These are phyloP conservation scores for Kalmusia sp. DNA, from an alignment of 2,329 filamentous ascomycete species.

Conservation along the genomic window DNA sequence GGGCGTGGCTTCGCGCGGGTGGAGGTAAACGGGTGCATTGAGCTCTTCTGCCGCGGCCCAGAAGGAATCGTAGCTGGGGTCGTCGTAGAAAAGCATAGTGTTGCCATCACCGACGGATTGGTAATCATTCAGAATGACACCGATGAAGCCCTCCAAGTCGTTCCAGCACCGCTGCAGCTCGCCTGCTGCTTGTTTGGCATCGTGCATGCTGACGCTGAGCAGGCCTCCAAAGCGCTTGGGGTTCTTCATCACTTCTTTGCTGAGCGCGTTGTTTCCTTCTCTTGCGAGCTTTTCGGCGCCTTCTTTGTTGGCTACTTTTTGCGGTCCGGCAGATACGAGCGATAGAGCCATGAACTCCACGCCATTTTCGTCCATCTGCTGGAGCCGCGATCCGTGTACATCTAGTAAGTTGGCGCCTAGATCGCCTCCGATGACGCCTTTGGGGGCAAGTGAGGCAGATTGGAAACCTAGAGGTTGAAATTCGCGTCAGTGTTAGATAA, in stretches of 20 bases:
- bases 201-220: slow-evolving; percentile 53
- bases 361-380: slow-evolving; percentile 54
- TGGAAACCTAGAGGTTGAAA: too few relatives aligned
- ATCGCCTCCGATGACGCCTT: slow-evolving; percentile 66
- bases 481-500: too few relatives aligned
- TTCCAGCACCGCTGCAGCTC: slow-evolving; percentile 63
- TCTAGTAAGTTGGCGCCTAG: slow-evolving; percentile 59
- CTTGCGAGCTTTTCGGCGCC: slow-evolving; percentile 52
- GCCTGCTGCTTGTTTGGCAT: slow-evolving; percentile 57
- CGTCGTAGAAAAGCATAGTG: slow-evolving; percentile 70
- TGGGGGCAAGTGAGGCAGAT: slow-evolving; percentile 14
- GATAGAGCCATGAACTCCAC: slow-evolving; percentile 57
- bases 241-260: slow-evolving; percentile 50
- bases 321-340: slow-evolving; percentile 56
- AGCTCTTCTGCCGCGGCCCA: slow-evolving; percentile 66
- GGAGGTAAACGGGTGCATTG: slow-evolving; percentile 70
- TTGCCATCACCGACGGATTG: slow-evolving; percentile 68
- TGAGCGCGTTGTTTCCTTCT: slow-evolving; percentile 54
- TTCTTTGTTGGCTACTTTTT: slow-evolving; percentile 52
- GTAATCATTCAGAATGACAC: slow-evolving; percentile 60
- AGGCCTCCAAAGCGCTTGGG: slow-evolving; percentile 52
- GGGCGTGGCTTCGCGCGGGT: slow-evolving; percentile 64
- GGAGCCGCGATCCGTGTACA: slow-evolving; percentile 49
- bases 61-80: slow-evolving; percentile 66
- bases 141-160: slow-evolving; percentile 48